Base-by-base conservation (phyloP, 495 filamentous ascomycete genomes). In the Penicillium canescens region DNA sequence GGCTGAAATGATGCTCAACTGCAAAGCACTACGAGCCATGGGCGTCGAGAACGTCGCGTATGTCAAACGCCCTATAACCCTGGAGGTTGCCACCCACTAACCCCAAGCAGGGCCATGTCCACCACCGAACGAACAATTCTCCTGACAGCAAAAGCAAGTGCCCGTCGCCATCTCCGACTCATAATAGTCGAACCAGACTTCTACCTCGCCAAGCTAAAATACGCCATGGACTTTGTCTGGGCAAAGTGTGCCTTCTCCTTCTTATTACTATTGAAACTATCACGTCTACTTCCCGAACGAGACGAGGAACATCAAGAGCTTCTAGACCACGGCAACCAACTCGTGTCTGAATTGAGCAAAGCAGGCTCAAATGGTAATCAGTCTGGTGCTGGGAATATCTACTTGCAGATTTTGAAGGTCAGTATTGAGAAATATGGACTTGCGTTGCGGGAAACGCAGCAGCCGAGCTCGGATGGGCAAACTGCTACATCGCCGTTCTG, bases 221-320 rank as follows among this genome's bases (percentile, higher is more conserved):
- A 78, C 47, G 74, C 77, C 0, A 79, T 80, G 77, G 79, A 82
- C 47, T 82, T 80, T 43, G 78, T 82, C 21, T 80, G 77, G 76
- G 79, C 79, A 1, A 82, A 82, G 59, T 78, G 76, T 43, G 77
- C 78, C 1, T 82, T 80, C 56, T 78, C 74, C 18, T 78, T 79
- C 43, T 62, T 82, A 0, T 63, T 82, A 1, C 70, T 82, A 0
- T 70, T 81, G 9, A 79, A 79, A 53, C 62, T 82, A 5, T 74
- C 78, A 0, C 71, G 74, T 11, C 73, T 81, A 5, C 63, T 80
- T 1, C 74, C 76, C 2, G 76, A 78, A 21, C 63, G 68, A 4
- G 63, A 64, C 8, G 68, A 69, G 20, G 66, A 74, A 23, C 62
- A 77, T 39, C 59, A 70, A 23, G 62, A 74, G 14, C 63, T 80